A percentile compares a stretch with the other conserved stretches of the same genome.
Conservation (phyloP, 2,329 filamentous ascomycete genomes). For the Aspergillus brasiliensis region DNA sequence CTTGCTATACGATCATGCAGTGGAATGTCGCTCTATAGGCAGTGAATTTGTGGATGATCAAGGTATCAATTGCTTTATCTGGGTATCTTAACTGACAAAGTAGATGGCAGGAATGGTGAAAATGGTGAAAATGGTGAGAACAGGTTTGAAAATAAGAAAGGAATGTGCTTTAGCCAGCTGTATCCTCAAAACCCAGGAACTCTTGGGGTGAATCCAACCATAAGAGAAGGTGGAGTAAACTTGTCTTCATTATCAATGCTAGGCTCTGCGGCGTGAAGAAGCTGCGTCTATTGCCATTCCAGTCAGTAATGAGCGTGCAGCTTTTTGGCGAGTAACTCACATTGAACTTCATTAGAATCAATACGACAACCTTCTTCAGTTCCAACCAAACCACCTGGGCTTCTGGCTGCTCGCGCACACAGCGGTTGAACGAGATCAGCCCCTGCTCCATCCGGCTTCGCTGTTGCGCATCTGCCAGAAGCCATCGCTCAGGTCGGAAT, state of each 20-base stretch:
- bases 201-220: constrained; percentile 9
- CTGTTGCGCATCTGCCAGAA: background rate
- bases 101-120: too few species aligned
- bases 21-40: too few species aligned
- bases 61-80: too few species aligned
- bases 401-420: background rate
- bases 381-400: constrained; percentile 16
- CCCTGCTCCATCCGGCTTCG: constrained; percentile 13
- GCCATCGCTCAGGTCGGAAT: constrained; percentile 23
- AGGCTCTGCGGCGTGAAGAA: background rate
- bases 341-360: constrained; percentile 17
- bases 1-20: too few species aligned
- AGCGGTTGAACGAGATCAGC: constrained; percentile 9
- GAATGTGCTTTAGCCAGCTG: too few species aligned
- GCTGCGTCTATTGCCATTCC: constrained; percentile 1
- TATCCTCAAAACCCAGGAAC: background rate
- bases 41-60: rapidly evolving
- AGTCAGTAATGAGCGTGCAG: background rate
- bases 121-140: too few species aligned
- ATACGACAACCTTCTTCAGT: constrained; percentile 18
- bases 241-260: background rate
- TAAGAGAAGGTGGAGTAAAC: background rate
- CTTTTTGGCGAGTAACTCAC: constrained; percentile 6
- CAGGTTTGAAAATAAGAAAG: too few species aligned
- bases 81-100: too few species aligned